These are phyloP conservation scores for Penicillium desertorum DNA, from an alignment of 495 filamentous ascomycete genomes.

Conservation along the genomic window DNA sequence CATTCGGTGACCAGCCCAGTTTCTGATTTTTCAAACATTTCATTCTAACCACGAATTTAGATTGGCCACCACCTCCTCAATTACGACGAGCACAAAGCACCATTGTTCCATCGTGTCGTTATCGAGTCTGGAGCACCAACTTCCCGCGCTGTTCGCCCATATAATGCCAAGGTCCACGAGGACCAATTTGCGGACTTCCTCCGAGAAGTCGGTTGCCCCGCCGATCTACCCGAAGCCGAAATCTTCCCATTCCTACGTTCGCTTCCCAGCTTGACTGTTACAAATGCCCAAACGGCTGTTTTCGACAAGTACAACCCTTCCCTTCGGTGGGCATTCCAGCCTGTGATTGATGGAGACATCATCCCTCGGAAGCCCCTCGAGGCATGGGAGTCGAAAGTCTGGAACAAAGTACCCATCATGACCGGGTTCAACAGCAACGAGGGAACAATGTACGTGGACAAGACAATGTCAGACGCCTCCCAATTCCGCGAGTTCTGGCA, in stretches of 20 bases:
- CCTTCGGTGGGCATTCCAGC: conserved; percentile 67
- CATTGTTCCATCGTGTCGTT: conserved; percentile 61
- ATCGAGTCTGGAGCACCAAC: conserved; percentile 63
- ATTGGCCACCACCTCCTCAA: conserved; percentile 65
- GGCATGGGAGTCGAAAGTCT: conserved; percentile 51
- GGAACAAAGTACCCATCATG: conserved; percentile 59
- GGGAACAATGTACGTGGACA: conserved; percentile 59
- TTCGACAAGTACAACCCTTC: conserved; percentile 54
- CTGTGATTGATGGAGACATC: conserved; percentile 59
- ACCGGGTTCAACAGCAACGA: conserved; percentile 68
- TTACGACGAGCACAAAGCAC: conserved; percentile 31
- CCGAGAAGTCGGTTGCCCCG: conserved; percentile 37
- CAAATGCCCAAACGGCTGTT: conserved; percentile 49
- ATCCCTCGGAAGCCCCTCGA: conserved; percentile 57
- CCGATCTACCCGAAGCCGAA: conserved; percentile 37
- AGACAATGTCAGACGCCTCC: conserved; percentile 37
- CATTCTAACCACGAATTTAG: conserved; percentile 30
- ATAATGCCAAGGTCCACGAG: conserved; percentile 57
- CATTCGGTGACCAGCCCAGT: conserved; percentile 49
- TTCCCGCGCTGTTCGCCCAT: conserved; percentile 58
- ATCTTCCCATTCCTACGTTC: conserved; percentile 53
- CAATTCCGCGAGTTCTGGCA: conserved; percentile 58
- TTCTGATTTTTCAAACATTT: not conserved
- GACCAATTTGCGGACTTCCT: conserved; percentile 61
- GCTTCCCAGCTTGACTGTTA: conserved; percentile 46